Conservation (phyloP, 2,329 filamentous ascomycete species). For the Pezizomycotina sp. region DNA sequence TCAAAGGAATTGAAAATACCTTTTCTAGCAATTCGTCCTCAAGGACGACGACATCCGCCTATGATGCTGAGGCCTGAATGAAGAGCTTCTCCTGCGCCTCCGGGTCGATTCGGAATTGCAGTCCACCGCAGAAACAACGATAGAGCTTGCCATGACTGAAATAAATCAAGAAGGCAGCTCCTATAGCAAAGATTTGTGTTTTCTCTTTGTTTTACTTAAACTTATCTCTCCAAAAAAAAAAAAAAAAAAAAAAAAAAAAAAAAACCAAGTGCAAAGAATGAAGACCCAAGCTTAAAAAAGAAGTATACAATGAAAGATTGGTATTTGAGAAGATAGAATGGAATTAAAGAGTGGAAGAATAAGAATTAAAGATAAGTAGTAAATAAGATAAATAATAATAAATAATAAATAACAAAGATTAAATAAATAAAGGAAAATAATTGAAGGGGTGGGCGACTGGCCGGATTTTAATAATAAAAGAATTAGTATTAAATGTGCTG, state of each 20-base stretch:
- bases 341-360: not conserved
- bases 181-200: no score
- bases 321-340: not conserved
- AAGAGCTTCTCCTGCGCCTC: no score
- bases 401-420: slow-evolving; percentile 2
- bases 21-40: no score
- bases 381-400: not conserved
- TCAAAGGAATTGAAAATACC: no score
- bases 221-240: no score
- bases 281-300: not conserved
- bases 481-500: slow-evolving; percentile 3
- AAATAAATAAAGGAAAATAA: slow-evolving; percentile 1
- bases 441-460: not conserved
- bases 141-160: no score
- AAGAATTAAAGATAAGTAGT: not conserved
- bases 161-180: no score
- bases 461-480: not conserved
- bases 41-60: no score
- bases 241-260: slow-evolving; percentile 1
- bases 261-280: slow-evolving; percentile 5
- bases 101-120: no score
- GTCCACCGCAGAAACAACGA: no score
- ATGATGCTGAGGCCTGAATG: no score
- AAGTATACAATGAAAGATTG: not conserved
- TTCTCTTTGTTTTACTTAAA: no score